phyloP scores from a whole-genome alignment of 2,329 filamentous ascomycete species.

The Xylariaceae sp. region DNA sequence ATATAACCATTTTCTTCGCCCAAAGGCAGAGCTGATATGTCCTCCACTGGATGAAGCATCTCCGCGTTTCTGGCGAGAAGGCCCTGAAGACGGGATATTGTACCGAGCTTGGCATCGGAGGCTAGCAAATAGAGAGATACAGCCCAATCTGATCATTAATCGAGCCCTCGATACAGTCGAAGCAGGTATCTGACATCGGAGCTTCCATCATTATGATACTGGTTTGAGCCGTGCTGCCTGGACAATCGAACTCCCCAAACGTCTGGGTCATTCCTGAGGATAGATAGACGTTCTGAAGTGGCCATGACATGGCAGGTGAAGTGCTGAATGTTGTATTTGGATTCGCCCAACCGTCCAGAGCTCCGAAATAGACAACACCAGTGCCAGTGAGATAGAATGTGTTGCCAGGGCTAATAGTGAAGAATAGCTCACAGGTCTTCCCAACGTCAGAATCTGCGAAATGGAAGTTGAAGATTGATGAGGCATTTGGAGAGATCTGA shows the following conservation, averaged over 20 bases:
- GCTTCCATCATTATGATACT: constrained; percentile 16
- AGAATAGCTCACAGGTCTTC: constrained; percentile 59
- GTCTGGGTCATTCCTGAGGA: constrained; percentile 4
- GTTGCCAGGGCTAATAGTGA: constrained; percentile 38
- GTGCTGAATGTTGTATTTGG: constrained; percentile 16
- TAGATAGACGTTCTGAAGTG: constrained; percentile 10
- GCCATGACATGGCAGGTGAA: constrained; percentile 13
- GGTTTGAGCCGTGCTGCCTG: constrained; percentile 8
- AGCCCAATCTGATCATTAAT: constrained; percentile 12
- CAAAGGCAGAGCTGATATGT: no score
- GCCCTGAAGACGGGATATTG: no score
- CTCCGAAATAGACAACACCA: constrained; percentile 14
- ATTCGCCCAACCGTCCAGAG: constrained; percentile 13
- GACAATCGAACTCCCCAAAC: constrained; percentile 18
- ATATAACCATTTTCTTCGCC: no score
- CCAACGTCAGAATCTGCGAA: constrained; percentile 49
- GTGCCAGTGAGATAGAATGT: constrained; percentile 16
- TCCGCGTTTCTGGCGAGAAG: no score
- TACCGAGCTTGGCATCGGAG: no score
- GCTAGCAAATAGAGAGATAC: constrained; percentile 19
- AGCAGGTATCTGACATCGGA: constrained; percentile 17
- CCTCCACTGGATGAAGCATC: no score
- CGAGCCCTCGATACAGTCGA: constrained; percentile 15
- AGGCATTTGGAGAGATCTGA: constrained; percentile 46
- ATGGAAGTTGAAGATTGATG: constrained; percentile 67